Conservation (phyloP, 2,329 filamentous ascomycete species). For the Ilyonectria destructans region DNA sequence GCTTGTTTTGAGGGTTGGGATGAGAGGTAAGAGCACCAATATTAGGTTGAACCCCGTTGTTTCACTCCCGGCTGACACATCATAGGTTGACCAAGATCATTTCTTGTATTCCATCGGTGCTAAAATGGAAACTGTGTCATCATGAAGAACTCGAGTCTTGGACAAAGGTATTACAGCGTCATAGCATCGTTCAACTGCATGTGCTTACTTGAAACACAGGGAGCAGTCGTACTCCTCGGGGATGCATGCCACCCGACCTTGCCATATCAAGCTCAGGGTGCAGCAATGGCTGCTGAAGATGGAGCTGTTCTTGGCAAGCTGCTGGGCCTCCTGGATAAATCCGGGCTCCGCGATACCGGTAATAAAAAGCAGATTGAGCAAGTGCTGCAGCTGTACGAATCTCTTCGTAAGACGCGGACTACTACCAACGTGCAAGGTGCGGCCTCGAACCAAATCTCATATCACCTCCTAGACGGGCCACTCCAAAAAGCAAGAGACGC, state of each 20-base stretch:
- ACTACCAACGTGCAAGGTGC: background rate
- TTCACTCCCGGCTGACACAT: background rate
- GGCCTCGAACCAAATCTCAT: background rate
- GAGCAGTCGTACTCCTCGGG: background rate
- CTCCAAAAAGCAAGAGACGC: background rate
- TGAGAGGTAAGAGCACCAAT: background rate
- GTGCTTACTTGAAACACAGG: background rate
- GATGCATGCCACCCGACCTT: conserved; percentile 1
- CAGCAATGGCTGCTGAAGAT: conserved; percentile 1
- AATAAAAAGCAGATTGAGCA: background rate
- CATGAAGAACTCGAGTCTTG: background rate
- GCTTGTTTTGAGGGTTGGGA: background rate
- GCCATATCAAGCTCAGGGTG: conserved; percentile 4
- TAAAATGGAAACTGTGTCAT: background rate
- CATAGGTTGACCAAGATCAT: background rate
- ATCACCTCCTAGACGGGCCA: background rate
- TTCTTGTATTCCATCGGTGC: background rate
- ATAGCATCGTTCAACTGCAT: background rate
- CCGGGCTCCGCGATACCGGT: background rate
- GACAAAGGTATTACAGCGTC: background rate
- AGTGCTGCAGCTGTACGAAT: background rate
- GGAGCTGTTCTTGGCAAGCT: background rate
- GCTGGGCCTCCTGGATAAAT: background rate
- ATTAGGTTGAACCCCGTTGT: background rate
- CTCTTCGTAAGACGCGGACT: background rate